phyloP scores from a whole-genome alignment of 768 basidiomycete species.

The Boletus subcaerulescens region DNA sequence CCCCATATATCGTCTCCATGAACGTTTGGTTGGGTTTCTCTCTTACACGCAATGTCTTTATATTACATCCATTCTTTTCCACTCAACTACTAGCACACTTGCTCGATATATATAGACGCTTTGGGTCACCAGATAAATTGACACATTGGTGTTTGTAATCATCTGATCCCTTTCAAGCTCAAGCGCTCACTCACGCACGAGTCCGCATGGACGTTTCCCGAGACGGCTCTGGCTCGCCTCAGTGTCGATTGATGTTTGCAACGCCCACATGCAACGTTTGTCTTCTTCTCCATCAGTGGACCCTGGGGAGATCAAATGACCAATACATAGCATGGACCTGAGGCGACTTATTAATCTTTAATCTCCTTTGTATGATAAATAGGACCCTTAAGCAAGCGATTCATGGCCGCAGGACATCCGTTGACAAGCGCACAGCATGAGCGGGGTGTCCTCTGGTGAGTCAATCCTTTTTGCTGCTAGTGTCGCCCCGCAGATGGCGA shows the following conservation, averaged over 20 bases:
- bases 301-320: not conserved
- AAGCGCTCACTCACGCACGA: no score
- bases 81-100: slow-evolving; percentile 19
- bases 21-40: slow-evolving; percentile 3
- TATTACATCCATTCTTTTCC: slow-evolving; percentile 13
- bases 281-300: not conserved
- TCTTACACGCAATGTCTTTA: slow-evolving; percentile 9
- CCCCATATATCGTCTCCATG: slow-evolving; percentile 16
- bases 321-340: no score
- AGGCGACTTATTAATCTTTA: not conserved
- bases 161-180: not conserved
- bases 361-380: not conserved
- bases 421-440: not conserved
- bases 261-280: not conserved
- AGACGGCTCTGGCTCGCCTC: not conserved
- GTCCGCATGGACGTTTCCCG: not conserved
- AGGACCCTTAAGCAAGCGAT: not conserved
- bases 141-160: not conserved
- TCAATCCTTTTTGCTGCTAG: not conserved
- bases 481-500: not conserved
- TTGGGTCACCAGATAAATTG: slow-evolving; percentile 4
- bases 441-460: not conserved
- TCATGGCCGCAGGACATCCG: no score
- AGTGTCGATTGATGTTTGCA: no score
- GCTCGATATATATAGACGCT: slow-evolving; percentile 23